A percentile compares a stretch with the other conserved stretches of the same genome.
Evolutionary conservation across 163 green algal genomes (phyloP).

Genomic region (Coccomyxa subellipsoidea): DNA sequence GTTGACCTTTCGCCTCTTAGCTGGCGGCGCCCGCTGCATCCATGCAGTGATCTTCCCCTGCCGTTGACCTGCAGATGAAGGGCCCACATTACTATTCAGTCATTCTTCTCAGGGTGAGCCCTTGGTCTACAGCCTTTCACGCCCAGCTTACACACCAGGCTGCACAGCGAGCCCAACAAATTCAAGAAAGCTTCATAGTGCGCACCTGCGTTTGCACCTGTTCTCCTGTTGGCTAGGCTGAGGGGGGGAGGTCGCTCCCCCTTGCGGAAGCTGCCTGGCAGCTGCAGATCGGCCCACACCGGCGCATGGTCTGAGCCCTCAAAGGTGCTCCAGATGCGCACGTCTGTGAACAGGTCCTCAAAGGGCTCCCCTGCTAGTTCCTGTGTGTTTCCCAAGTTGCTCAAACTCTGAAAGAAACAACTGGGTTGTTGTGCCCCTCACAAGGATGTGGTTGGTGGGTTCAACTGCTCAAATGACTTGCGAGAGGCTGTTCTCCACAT

Average conservation of each 20-base stretch:
- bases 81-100: no score
- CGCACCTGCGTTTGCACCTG: not conserved
- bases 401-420: no score
- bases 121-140: no score
- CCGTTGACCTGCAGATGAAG: not conserved
- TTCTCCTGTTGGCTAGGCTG: not conserved
- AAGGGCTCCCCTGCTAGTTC: not conserved
- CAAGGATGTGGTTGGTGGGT: no score
- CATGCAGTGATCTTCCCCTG: not conserved
- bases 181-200: no score
- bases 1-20: not conserved
- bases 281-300: constrained; percentile 16
- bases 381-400: not conserved
- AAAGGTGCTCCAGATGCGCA: constrained; percentile 3
- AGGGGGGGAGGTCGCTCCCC: not conserved
- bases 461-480: no score
- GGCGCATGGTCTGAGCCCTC: constrained; percentile 21
- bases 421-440: no score
- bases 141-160: no score
- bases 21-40: not conserved
- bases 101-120: no score
- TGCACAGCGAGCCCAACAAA: no score
- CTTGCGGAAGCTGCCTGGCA: not conserved
- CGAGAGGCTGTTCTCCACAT: no score
- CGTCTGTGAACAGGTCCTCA: constrained; percentile 5